A percentile compares a stretch with the other conserved stretches of the same genome.
phyloP scores from a whole-genome alignment of 2,329 filamentous ascomycete genomes.

The Epichloe gansuensis region DNA sequence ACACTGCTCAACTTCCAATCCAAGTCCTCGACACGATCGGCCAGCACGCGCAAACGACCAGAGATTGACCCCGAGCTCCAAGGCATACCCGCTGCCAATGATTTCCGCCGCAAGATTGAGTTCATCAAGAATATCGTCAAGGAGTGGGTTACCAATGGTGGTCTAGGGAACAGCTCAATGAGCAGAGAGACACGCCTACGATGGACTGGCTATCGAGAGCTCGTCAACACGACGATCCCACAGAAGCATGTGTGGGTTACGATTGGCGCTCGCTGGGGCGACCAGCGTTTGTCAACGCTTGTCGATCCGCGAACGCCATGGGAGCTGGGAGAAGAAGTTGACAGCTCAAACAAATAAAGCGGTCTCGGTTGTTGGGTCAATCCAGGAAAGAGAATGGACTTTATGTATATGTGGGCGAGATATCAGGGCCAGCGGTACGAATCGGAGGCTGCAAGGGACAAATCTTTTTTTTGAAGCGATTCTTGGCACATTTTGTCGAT shows the following conservation, averaged over 20 bases:
- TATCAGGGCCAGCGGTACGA: not conserved
- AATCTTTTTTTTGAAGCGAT: not conserved
- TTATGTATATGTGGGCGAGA: not conserved
- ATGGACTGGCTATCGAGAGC: conserved; percentile 48
- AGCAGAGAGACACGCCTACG: conserved; percentile 39
- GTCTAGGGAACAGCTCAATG: conserved; percentile 56
- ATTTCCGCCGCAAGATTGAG: conserved; percentile 60
- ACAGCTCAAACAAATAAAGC: conserved; percentile 20
- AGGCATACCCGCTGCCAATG: conserved; percentile 57
- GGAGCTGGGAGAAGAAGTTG: conserved; percentile 38
- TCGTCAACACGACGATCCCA: conserved; percentile 34
- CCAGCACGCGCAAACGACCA: conserved; percentile 41
- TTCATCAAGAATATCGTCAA: conserved; percentile 57
- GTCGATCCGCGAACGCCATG: conserved; percentile 43
- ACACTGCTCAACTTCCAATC: conserved; percentile 58
- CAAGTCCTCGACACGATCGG: conserved; percentile 31
- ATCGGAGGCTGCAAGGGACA: not conserved
- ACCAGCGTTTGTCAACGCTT: conserved; percentile 40
- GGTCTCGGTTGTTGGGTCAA: not conserved
- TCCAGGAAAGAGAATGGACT: not conserved
- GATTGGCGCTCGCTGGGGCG: conserved; percentile 50
- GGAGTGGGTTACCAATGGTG: conserved; percentile 60
- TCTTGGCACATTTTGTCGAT: conserved; percentile 1
- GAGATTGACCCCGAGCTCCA: conserved; percentile 50
- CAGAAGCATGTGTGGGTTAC: conserved; percentile 59